Conservation (phyloP, 306 rosid species). For the Cicer judaicum region DNA sequence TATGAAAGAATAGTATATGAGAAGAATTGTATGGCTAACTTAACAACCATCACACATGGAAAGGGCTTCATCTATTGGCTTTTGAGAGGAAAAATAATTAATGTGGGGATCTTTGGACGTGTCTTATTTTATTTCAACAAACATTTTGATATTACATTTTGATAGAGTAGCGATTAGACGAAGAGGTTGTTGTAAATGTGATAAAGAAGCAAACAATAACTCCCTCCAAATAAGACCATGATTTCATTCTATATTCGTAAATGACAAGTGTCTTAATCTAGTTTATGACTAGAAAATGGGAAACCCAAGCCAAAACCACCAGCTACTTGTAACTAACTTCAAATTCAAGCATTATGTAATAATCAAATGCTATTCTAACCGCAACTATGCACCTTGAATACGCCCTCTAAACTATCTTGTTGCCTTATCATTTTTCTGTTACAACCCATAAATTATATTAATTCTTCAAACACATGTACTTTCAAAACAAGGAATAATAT, state of each 20-base stretch:
- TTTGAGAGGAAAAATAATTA: conserved; percentile 33
- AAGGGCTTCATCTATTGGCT: conserved; percentile 35
- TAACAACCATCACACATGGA: conserved; percentile 54
- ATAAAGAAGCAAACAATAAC: conserved; percentile 70
- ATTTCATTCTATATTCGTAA: conserved; percentile 48
- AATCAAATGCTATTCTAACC: conserved; percentile 62
- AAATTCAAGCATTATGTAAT: conserved; percentile 56
- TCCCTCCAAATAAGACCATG: conserved; percentile 34
- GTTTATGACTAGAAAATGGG: conserved; percentile 43
- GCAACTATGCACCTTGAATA: conserved; percentile 51
- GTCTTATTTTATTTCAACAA: conserved; percentile 62
- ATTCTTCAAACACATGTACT: conserved; percentile 28
- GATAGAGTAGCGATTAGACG: conserved; percentile 66
- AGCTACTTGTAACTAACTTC: conserved; percentile 46
- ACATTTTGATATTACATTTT: conserved; percentile 68
- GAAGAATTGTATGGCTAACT: conserved; percentile 49
- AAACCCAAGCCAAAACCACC: conserved; percentile 46
- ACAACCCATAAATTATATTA: conserved; percentile 19
- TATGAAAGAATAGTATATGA: conserved; percentile 30
- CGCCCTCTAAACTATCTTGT: conserved; percentile 47
- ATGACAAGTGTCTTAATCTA: conserved; percentile 53
- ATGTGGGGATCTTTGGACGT: conserved; percentile 34
- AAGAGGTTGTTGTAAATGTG: conserved; percentile 78
- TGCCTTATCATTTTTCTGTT: conserved; percentile 40
- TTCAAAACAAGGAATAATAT: conserved; percentile 18